A percentile compares a stretch with the other conserved stretches of the same genome.
These are phyloP conservation scores for Niveomyces coronatus DNA, from an alignment of 2,329 filamentous ascomycete species.

Conservation along the genomic window DNA sequence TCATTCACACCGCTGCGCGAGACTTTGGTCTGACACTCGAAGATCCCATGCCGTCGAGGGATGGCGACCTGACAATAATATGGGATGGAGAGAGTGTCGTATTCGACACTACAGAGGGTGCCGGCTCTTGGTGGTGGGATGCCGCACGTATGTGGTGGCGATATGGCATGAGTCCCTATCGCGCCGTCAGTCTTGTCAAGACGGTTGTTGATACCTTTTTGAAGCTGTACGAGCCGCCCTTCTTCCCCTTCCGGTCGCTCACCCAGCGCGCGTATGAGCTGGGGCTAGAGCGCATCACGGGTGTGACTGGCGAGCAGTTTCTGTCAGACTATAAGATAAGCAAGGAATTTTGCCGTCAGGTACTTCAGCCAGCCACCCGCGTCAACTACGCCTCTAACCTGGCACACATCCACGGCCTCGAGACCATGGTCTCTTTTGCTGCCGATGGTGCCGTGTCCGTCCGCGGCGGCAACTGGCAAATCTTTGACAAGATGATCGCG, in stretches of 20 bases:
- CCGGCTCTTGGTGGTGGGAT: conserved; percentile 65
- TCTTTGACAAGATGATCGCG: conserved; percentile 75
- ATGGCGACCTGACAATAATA: conserved; percentile 56
- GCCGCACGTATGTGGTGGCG: conserved; percentile 70
- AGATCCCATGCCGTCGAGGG: conserved; percentile 33
- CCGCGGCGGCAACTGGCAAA: conserved; percentile 83
- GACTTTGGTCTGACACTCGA: conserved; percentile 57
- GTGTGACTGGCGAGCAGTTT: conserved; percentile 62
- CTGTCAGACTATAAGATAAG: conserved; percentile 58
- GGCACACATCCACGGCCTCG: conserved; percentile 74
- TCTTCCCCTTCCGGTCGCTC: conserved; percentile 76
- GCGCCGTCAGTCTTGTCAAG: conserved; percentile 63
- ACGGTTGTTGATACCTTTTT: conserved; percentile 62
- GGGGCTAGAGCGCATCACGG: conserved; percentile 55
- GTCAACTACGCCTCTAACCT: conserved; percentile 95
- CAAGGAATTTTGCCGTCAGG: conserved; percentile 59
- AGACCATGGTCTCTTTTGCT: conserved; percentile 86
- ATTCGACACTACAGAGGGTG: conserved; percentile 48
- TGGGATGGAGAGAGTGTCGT: conserved; percentile 77
- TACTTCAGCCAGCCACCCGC: conserved; percentile 82
- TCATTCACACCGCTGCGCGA: conserved; percentile 62
- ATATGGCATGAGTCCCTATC: conserved; percentile 72
- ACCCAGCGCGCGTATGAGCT: conserved; percentile 57
- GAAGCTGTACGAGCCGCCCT: conserved; percentile 66
- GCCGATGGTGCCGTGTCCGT: conserved; percentile 74